Base-by-base conservation (phyloP, 2,329 filamentous ascomycete species). In the Penicillium concentricum region DNA sequence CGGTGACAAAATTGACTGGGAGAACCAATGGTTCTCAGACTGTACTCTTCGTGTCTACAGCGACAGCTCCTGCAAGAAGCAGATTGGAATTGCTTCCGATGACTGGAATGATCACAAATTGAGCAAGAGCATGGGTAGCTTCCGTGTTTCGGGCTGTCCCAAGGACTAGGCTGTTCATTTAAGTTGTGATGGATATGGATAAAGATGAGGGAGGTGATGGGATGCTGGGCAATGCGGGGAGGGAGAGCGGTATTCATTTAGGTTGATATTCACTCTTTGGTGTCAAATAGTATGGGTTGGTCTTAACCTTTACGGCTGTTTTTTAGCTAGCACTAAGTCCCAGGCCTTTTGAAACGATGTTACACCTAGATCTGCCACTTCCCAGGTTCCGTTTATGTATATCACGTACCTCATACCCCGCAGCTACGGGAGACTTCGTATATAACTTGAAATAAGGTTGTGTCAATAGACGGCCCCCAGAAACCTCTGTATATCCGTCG, bases 1-100 rank as follows among this genome's bases (percentile, higher is more conserved):
- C 9, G 57, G 57, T 24, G 26, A 24, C 10, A 52, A n/a, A 2
- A 52, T 52, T 45, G 56, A 56, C 43, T 58, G 56, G 54, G 48
- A 58, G 18, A 43, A 37, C 43, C 4, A 15, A 22, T 48, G 43
- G 48, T 20, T n/a, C 26, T 56, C 54, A 1, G 48, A 56, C 24
- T 59, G 57, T 9, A 47, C 45, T 15, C 47, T 59, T 20, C 57
- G 53, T 15, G 22, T 59, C 28, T 59, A 56, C 48, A 56, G 57
- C 18, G 53, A 52, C n/a, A 20, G 15, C 16, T 44, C 38, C 5
- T 57, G 55, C 45, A 13, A 5, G 15, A 54, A 49, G 45, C 55
- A 57, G 45, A 57, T 57, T 41, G 55, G 55, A 24, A 57, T 57
- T 35, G 55, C 55, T 24, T 39, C 35, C n/a, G 43, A 46, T 37